Base-by-base conservation (phyloP, 176 grass and related monocot species). In the Bolboschoenus planiculmis region DNA sequence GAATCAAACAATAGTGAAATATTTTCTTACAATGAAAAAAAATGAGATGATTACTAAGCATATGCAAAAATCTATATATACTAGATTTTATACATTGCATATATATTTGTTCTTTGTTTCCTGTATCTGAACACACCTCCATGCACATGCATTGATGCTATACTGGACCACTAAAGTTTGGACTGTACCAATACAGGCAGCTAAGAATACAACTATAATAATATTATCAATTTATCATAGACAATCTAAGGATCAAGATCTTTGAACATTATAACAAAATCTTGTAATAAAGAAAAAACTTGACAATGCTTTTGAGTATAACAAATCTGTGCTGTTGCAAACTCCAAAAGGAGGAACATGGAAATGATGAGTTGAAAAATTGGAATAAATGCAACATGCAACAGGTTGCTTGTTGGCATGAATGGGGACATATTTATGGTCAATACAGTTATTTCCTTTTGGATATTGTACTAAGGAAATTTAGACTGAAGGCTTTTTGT, bases 361-460 rank as follows among this genome's bases (percentile, higher is more conserved):
- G 71, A 47, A 29, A 76, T 73, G 47, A 44, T 73, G 68, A 73
- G 68, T 27, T 47, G 40, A n/a, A 73, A n/a, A 47, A 73, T 73
- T 73, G 42, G 42, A 47, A 74, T 75, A n/a, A n/a, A n/a, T n/a
- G n/a, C n/a, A n/a, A n/a, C n/a, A 77, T 53, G 46, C 72, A 77
- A 44, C 26, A 33, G 30, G 44, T 53, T 77, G 72, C 43, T 18
- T 77, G 72, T 44, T 31, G 42, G 23, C 43, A 50, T 76, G 44
- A 48, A 76, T 33, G 44, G 68, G 27, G 72, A 76, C 72, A 76
- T 51, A 27, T 50, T 8, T 51, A 51, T 76, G 71, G 71, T 50
- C 44, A 51, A 51, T 76, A 76, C 14, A 76, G n/a, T n/a, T n/a
- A n/a, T n/a, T n/a, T n/a, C n/a, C 40, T 74, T 48, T 47, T 48